Percentiles rank a stretch among this genome's conserved stretches.
Conservation (phyloP, 805 yeast genomes). For the Ogataea neopini region DNA sequence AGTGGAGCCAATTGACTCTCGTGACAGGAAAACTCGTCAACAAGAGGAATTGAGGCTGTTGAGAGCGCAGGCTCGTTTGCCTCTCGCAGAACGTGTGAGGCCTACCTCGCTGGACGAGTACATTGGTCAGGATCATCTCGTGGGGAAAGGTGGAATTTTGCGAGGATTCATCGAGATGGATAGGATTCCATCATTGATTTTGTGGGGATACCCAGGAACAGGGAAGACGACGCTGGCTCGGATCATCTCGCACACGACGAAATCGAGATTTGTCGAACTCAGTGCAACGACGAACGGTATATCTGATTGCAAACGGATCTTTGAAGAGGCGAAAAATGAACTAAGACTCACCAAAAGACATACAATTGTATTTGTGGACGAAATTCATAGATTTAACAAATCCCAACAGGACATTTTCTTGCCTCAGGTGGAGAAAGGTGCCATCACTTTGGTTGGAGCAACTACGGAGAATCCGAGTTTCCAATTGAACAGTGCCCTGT, state of each 20-base stretch:
- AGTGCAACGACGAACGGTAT: constrained; percentile 81
- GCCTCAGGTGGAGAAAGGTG: constrained; percentile 83
- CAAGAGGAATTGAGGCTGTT: constrained; percentile 23
- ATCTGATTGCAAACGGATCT: constrained; percentile 61
- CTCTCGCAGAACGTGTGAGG: constrained; percentile 81
- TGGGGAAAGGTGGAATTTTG: constrained; percentile 65
- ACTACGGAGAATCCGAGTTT: constrained; percentile 94
- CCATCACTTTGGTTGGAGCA: constrained; percentile 86
- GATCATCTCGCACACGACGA: constrained; percentile 55
- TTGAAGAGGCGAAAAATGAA: constrained; percentile 51
- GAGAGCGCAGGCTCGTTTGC: constrained; percentile 34
- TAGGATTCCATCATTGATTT: constrained; percentile 79
- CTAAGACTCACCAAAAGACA: constrained; percentile 48
- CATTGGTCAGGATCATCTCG: constrained; percentile 82
- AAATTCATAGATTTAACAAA: constrained; percentile 84
- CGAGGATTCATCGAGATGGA: constrained; percentile 63
- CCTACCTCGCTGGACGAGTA: constrained; percentile 70
- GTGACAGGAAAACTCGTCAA: constrained; percentile 11
- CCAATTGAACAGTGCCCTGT: constrained; percentile 75
- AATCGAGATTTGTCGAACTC: constrained; percentile 68
- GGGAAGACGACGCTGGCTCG: constrained; percentile 81
- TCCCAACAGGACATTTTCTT: constrained; percentile 86
- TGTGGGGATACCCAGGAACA: constrained; percentile 97
- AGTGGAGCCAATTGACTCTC: background rate
- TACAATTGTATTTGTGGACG: constrained; percentile 85